These are phyloP conservation scores for Oryza coarctata DNA, from an alignment of 176 grass and related monocot species.

Conservation along the genomic window DNA sequence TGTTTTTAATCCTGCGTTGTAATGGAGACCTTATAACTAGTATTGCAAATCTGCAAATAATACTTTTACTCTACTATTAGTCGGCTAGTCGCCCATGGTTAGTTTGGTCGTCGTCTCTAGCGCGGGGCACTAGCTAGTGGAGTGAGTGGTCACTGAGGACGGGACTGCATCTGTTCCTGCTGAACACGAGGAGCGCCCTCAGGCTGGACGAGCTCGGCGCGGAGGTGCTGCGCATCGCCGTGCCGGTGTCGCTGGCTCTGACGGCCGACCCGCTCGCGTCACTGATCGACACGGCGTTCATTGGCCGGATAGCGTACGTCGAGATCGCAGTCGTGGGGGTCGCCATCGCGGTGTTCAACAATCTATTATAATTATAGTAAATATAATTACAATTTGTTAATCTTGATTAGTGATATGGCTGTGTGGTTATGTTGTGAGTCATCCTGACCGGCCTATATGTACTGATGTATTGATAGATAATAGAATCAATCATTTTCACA, in stretches of 20 bases:
- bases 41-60: no score
- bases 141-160: not conserved
- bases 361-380: no score
- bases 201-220: constrained; percentile 79
- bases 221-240: constrained; percentile 72
- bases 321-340: constrained; percentile 92
- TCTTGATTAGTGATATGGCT: no score
- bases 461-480: no score
- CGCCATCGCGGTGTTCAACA: constrained; percentile 93
- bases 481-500: no score
- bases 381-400: no score
- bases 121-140: not conserved
- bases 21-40: no score
- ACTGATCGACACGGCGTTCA: constrained; percentile 87
- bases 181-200: constrained; percentile 73
- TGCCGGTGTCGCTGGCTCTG: constrained; percentile 84
- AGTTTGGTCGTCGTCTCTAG: not conserved
- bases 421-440: no score
- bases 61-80: no score
- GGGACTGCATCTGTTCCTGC: constrained; percentile 55
- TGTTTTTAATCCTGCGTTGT: no score
- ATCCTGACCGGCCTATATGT: no score
- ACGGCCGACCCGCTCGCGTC: constrained; percentile 93
- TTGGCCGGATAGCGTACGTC: constrained; percentile 73
- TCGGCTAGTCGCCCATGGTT: no score